phyloP scores from a whole-genome alignment of 1,284 basidiomycete species.

The Microbotryomycetes sp. region DNA sequence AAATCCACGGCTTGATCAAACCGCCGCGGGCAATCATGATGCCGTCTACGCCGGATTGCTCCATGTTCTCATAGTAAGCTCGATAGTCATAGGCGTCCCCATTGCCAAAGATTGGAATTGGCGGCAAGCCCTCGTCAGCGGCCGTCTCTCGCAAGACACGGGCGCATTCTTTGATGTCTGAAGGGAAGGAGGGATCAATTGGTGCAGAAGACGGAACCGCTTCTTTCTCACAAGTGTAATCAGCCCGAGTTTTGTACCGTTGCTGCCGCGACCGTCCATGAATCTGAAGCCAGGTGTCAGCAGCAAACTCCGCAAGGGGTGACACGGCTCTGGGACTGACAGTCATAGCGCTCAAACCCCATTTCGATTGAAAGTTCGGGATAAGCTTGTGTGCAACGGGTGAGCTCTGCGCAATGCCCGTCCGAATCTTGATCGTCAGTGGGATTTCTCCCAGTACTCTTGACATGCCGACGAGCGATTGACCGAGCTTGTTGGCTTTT shows the following conservation, averaged over 20 bases:
- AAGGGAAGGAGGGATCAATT: background rate
- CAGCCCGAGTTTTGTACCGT: conserved; percentile 50
- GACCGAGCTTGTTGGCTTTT: conserved; percentile 68
- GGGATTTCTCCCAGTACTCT: conserved; percentile 84
- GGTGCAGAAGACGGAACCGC: background rate
- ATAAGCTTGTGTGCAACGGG: conserved; percentile 89
- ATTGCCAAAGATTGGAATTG: conserved; percentile 89
- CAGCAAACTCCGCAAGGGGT: background rate
- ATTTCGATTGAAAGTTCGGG: conserved; percentile 70
- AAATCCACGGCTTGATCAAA: conserved; percentile 93
- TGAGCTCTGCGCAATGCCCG: conserved; percentile 68
- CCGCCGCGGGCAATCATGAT: conserved; percentile 93
- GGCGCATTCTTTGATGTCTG: conserved; percentile 73
- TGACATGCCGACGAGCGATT: conserved; percentile 86
- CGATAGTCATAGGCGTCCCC: conserved; percentile 87
- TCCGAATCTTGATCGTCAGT: conserved; percentile 89
- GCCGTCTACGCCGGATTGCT: conserved; percentile 76
- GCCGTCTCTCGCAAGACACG: conserved; percentile 70
- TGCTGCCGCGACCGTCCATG: conserved; percentile 90
- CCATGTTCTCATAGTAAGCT: conserved; percentile 71
- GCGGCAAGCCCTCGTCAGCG: conserved; percentile 64
- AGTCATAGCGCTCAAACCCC: conserved; percentile 70
- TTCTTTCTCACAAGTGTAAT: conserved; percentile 71
- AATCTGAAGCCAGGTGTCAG: conserved; percentile 53
- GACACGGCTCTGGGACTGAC: conserved; percentile 44